Evolutionary conservation across 2,329 filamentous ascomycete species (phyloP), one percentile per base, ranked within the genome.

Genomic region (Monosporascus sp.): DNA sequence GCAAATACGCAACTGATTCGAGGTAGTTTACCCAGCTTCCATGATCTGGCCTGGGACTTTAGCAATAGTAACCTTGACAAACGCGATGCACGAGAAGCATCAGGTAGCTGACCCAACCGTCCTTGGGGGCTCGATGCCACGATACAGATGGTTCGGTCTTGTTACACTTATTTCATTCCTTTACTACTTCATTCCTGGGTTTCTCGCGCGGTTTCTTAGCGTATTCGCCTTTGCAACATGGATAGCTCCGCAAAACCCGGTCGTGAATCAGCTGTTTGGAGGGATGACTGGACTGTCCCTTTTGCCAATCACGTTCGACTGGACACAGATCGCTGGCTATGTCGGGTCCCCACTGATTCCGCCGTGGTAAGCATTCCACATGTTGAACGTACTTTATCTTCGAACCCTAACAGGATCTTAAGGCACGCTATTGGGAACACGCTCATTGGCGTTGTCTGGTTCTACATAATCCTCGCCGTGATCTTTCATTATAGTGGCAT

Each of bases 11-110:
- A 8, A 46, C 59, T 63, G n/a, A 64, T 43, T 1, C 2, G n/a
- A 22, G 24, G 9, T 52, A 81, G 79, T 83, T 11, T 84, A 84
- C 59, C 83, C 82, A 3, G 84, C 85, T 0, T 82, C 86, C 9
- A 88, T 90, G 84, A 88, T 90, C 54, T 90, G 87, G 86, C 87
- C 87, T 0, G 77, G 75, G 2, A 87, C 83, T 49, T 73, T 91
- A 24, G 85, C 87, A 50, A 80, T 81, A 5, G 81, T 86, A 7
- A 81, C 85, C 1, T 71, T 90, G 37, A 86, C 90, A 74, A 85
- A 86, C 60, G 85, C 86, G 56, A 85, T 91, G 75, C 87, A 91
- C 64, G 87, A 90, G 58, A 70, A 70, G 26, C 77, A 79, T 37
- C 73, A 79, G 17, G 62, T 70, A 16, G 71, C 70, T 2, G 80